Conservation (phyloP, 129 eudicot species). For the Tanacetum coccineum region DNA sequence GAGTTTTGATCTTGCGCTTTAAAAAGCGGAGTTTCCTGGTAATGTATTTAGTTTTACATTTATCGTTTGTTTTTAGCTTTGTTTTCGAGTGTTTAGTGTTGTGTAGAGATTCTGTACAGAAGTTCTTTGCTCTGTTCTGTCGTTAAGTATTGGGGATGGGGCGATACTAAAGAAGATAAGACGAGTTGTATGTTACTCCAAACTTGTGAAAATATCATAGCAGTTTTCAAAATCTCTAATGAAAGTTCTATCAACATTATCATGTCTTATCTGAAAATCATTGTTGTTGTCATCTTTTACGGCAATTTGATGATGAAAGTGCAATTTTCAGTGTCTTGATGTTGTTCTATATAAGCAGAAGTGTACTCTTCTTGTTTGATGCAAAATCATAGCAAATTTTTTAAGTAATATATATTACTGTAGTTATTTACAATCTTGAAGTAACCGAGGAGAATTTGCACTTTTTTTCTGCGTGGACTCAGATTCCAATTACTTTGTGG, state of each 20-base stretch:
- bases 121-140: constrained; percentile 26
- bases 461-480: background rate
- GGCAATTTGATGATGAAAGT: background rate
- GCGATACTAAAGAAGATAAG: constrained; percentile 31
- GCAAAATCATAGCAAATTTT: background rate
- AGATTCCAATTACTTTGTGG: background rate
- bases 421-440: background rate
- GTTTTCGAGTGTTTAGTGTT: constrained; percentile 29
- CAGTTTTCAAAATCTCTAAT: constrained; percentile 8
- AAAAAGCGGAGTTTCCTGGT: constrained; percentile 15
- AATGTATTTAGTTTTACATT: constrained; percentile 25
- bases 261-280: too few relatives aligned
- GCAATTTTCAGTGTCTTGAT: constrained; percentile 3
- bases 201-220: constrained; percentile 34
- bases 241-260: background rate
- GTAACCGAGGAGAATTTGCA: constrained; percentile 2
- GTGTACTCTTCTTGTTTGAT: constrained; percentile 10
- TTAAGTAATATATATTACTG: too few relatives aligned
- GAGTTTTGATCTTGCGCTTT: constrained; percentile 27
- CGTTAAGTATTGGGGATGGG: constrained; percentile 10
- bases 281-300: background rate
- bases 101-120: constrained; percentile 46
- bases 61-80: constrained; percentile 28
- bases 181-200: constrained; percentile 33
- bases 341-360: background rate